Percentiles rank a stretch among this genome's conserved stretches.
These are phyloP conservation scores for Vicia faba DNA, from an alignment of 306 rosid species.

Conservation along the genomic window DNA sequence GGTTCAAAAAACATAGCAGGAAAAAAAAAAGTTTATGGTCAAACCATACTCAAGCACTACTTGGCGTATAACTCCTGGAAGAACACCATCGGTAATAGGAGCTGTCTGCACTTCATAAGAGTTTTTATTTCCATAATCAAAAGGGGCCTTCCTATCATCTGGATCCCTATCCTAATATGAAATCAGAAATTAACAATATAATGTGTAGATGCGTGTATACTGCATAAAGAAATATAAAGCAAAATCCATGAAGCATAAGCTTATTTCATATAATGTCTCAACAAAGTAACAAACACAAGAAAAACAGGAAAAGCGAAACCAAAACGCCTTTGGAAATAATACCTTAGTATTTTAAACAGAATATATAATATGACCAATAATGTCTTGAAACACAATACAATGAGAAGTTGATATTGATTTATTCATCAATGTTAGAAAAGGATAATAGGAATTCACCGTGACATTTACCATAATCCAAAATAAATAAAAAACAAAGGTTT, in stretches of 20 bases:
- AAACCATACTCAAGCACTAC: conserved; percentile 72
- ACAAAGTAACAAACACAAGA: neutral
- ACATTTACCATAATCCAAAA: conserved; percentile 11
- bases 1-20: conserved; percentile 7
- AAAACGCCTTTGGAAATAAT: conserved; percentile 4
- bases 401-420: neutral
- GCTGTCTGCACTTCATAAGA: conserved; percentile 89
- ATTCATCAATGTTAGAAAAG: conserved; percentile 4
- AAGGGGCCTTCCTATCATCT: conserved; percentile 30
- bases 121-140: conserved; percentile 37
- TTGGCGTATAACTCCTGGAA: conserved; percentile 84
- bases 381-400: conserved; percentile 17
- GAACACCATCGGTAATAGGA: conserved; percentile 71
- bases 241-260: conserved; percentile 16
- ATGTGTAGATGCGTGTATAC: conserved; percentile 20
- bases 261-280: conserved; percentile 12
- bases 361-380: neutral
- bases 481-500: conserved; percentile 8
- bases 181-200: conserved; percentile 25
- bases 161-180: conserved; percentile 51
- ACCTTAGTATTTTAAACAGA: conserved; percentile 9
- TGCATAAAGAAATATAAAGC: conserved; percentile 2
- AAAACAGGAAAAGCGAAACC: conserved; percentile 24
- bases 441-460: conserved; percentile 22
- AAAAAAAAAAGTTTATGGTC: conserved; percentile 1